Base-by-base conservation (phyloP, 768 basidiomycete species). In the Hysterangium stoloniferum region DNA sequence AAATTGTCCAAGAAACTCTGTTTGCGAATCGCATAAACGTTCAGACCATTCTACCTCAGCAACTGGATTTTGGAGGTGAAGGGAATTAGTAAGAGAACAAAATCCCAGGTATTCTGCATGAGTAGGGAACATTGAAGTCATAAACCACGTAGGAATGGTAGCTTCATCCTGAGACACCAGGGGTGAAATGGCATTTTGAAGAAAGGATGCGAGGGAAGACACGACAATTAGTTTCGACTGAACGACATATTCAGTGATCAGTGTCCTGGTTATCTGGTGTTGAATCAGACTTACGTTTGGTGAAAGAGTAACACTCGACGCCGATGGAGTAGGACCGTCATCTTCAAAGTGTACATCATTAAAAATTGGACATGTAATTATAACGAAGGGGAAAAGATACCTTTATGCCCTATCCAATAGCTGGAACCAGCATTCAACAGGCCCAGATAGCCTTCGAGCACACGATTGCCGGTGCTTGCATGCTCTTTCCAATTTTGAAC, bases 221-320 rank as follows among this genome's bases (percentile, higher is more conserved):
- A 91, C 66, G 8, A 91, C 77, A n/a, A 82, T 73, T 46, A 86
- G 74, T 66, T 84, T 90, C 11, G 90, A 89, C 87, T 89, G 41
- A 27, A 52, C 42, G 53, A 52, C 13, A 42, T 49, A 45, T 29
- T 17, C n/a, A 19, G 11, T n/a, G 28, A 11, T 50, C 3, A 15
- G 35, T 8, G 5, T 15, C 33, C 13, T 20, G 25, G 22, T n/a
- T n/a, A 34, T 20, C 20, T 20, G 6, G 35, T 36, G n/a, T n/a
- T 8, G 1, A 58, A 51, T 45, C n/a, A n/a, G 65, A 2, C 81
- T 70, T 12, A 85, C 79, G 52, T 79, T 80, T 0, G 81, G 73
- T 4, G 80, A 57, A 20, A 58, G 31, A 17, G 56, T 48, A 27
- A 54, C 45, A 20, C 32, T 79, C 6, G 80, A 80, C 13, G 78